Evolutionary conservation across 371 early-diverging fungal species (phyloP).

Genomic region (Mucor plumbeus): DNA sequence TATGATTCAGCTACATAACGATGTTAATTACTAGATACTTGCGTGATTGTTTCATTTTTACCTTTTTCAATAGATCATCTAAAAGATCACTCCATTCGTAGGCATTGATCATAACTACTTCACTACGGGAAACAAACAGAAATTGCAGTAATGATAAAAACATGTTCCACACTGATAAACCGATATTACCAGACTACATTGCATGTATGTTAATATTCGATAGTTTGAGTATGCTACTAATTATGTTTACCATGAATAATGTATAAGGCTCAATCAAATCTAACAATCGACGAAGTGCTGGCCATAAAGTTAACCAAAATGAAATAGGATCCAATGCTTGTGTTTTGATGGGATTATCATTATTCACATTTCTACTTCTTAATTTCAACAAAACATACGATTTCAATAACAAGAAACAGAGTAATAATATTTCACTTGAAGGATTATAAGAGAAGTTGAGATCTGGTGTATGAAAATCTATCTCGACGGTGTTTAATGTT

Average conservation of each 20-base stretch:
- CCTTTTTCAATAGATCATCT: constrained; percentile 40
- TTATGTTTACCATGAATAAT: constrained; percentile 32
- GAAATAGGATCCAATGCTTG: constrained; percentile 16
- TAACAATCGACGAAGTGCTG: constrained; percentile 38
- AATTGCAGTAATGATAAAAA: constrained; percentile 53
- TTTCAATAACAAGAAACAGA: constrained; percentile 49
- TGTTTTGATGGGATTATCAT: neutral
- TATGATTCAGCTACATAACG: constrained; percentile 9
- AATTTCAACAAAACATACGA: constrained; percentile 43
- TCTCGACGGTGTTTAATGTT: constrained; percentile 44
- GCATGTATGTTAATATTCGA: neutral
- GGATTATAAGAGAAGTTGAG: constrained; percentile 47
- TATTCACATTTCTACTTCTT: constrained; percentile 13
- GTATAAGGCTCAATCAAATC: constrained; percentile 34
- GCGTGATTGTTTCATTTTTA: constrained; percentile 15
- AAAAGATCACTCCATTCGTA: constrained; percentile 54
- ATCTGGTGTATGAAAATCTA: constrained; percentile 46
- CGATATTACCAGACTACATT: constrained; percentile 40
- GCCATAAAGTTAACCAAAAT: constrained; percentile 54
- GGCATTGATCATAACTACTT: constrained; percentile 43
- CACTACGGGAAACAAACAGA: constrained; percentile 46
- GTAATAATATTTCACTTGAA: constrained; percentile 45
- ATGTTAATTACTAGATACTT: no score
- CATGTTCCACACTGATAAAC: constrained; percentile 52
- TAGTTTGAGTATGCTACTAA: no score